These are phyloP conservation scores for Scheffersomyces quercinus DNA, from an alignment of 1,139 yeast species.

Conservation along the genomic window DNA sequence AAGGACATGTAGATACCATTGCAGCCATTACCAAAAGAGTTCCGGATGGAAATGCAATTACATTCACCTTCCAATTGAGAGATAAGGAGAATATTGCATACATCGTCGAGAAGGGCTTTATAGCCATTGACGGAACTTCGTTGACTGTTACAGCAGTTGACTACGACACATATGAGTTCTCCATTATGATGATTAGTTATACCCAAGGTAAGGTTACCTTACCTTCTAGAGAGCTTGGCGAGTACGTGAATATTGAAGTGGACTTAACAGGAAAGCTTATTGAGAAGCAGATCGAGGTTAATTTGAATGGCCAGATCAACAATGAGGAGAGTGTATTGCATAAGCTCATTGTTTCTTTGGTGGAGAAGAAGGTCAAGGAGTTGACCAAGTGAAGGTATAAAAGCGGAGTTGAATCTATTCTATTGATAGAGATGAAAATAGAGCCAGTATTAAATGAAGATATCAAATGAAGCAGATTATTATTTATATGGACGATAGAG, in stretches of 20 bases:
- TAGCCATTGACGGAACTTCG: slow-evolving; percentile 92
- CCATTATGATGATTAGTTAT: slow-evolving; percentile 89
- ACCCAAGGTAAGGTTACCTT: slow-evolving; percentile 83
- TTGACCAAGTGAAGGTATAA: background rate
- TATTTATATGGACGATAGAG: too few relatives aligned
- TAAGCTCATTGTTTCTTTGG: slow-evolving; percentile 48
- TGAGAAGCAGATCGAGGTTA: slow-evolving; percentile 74
- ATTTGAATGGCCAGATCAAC: slow-evolving; percentile 55
- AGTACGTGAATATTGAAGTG: slow-evolving; percentile 83
- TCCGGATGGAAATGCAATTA: slow-evolving; percentile 77
- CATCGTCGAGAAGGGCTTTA: slow-evolving; percentile 91
- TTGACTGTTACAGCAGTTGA: slow-evolving; percentile 83
- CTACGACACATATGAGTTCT: slow-evolving; percentile 55
- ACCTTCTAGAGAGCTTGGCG: slow-evolving; percentile 64
- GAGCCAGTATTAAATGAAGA: too few relatives aligned
- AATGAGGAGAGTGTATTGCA: slow-evolving; percentile 40
- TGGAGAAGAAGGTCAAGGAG: slow-evolving; percentile 48
- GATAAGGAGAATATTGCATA: slow-evolving; percentile 67
- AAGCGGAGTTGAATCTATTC: background rate
- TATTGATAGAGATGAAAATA: too few relatives aligned
- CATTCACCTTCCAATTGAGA: slow-evolving; percentile 71
- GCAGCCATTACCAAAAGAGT: slow-evolving; percentile 59
- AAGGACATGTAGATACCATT: slow-evolving; percentile 93
- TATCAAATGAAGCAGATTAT: too few relatives aligned
- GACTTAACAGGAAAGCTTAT: slow-evolving; percentile 91